These are phyloP conservation scores for Schwanniomyces occidentalis DNA, from an alignment of 805 yeast genomes.

Conservation along the genomic window DNA sequence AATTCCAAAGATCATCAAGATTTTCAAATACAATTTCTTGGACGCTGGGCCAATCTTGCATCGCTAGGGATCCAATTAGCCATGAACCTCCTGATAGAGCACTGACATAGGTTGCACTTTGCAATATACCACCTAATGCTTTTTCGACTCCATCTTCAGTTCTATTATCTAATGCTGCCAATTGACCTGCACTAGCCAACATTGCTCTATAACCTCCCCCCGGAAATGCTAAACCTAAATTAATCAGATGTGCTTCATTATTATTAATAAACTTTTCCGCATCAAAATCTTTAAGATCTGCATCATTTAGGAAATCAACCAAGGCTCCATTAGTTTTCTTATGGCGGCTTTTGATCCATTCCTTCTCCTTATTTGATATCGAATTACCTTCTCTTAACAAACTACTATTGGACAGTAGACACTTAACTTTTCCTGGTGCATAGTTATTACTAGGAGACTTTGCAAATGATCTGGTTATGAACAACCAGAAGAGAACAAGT, in stretches of 20 bases:
- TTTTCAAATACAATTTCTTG: constrained; percentile 49
- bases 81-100: constrained; percentile 88
- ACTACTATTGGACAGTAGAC: constrained; percentile 21
- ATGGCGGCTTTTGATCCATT: constrained; percentile 25
- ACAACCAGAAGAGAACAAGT: background rate
- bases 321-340: constrained; percentile 24
- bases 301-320: constrained; percentile 18
- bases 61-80: constrained; percentile 67
- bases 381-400: constrained; percentile 26
- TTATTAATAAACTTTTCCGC: constrained; percentile 19
- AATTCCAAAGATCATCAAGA: constrained; percentile 36
- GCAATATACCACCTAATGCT: constrained; percentile 77
- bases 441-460: constrained; percentile 24
- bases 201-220: constrained; percentile 46
- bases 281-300: constrained; percentile 23
- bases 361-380: constrained; percentile 22
- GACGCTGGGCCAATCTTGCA: constrained; percentile 73
- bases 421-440: constrained; percentile 30
- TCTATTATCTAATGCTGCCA: constrained; percentile 76
- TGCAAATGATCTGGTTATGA: constrained; percentile 10
- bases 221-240: constrained; percentile 37
- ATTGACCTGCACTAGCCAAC: constrained; percentile 80
- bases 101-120: constrained; percentile 66
- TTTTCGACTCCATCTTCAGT: constrained; percentile 57
- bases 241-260: constrained; percentile 12